These are phyloP conservation scores for Lasiosphaeria miniovina DNA, from an alignment of 495 filamentous ascomycete species.

Conservation along the genomic window DNA sequence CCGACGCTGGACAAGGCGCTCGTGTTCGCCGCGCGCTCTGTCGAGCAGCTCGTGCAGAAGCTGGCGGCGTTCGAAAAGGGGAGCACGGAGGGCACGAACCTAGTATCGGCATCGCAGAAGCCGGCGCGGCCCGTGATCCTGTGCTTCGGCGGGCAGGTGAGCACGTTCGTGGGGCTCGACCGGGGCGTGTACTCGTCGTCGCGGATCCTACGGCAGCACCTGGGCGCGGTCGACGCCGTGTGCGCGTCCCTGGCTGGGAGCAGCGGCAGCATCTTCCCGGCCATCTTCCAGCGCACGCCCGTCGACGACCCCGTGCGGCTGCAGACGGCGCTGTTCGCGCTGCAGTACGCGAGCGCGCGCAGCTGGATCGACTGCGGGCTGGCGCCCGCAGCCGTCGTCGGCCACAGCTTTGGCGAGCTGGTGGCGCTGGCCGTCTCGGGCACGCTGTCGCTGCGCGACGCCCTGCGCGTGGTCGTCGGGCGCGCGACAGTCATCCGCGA, in stretches of 20 bases:
- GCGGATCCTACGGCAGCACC: neutral
- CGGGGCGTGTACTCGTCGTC: neutral
- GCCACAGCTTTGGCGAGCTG: conserved; percentile 56
- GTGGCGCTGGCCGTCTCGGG: conserved; percentile 46
- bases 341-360: conserved; percentile 50
- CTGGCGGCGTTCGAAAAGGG: neutral
- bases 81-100: neutral
- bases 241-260: conserved; percentile 24
- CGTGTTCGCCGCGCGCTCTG: neutral
- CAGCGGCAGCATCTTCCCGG: conserved; percentile 42
- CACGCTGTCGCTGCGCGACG: conserved; percentile 36
- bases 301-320: conserved; percentile 43
- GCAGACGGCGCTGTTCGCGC: conserved; percentile 44
- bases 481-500: conserved; percentile 40
- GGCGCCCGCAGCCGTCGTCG: conserved; percentile 37
- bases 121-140: conserved; percentile 1
- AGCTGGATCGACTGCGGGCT: conserved; percentile 52
- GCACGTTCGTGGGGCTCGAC: neutral
- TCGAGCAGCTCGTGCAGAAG: neutral
- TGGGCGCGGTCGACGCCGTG: conserved; percentile 38
- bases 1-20: neutral
- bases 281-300: conserved; percentile 42
- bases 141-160: conserved; percentile 5
- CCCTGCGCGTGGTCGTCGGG: conserved; percentile 34
- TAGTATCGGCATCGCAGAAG: neutral